Conservation (phyloP, 2,329 filamentous ascomycete genomes). For the Daldinia sp. region DNA sequence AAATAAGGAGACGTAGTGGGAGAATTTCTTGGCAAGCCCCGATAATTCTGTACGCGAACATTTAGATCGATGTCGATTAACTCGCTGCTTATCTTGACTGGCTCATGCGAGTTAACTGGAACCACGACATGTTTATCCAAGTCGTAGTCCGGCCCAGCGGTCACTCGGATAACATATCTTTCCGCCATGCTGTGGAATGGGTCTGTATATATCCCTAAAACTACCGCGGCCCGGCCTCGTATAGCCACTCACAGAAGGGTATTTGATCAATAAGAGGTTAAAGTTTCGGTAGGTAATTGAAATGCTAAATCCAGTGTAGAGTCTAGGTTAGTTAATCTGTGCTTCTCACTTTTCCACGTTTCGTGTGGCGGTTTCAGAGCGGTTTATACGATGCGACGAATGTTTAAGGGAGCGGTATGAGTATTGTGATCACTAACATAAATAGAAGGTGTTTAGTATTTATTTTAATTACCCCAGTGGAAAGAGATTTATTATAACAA, state of each 20-base stretch:
- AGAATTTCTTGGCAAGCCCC: constrained; percentile 75
- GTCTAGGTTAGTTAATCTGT: too few species aligned
- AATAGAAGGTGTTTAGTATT: too few species aligned
- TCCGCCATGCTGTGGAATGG: constrained; percentile 59
- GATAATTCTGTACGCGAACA: constrained; percentile 74
- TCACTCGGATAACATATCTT: constrained; percentile 82
- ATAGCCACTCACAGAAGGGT: neutral
- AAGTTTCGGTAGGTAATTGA: too few species aligned
- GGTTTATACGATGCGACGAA: too few species aligned
- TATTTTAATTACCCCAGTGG: too few species aligned
- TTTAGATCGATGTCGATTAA: constrained; percentile 73
- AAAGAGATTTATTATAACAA: too few species aligned
- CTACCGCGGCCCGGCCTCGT: neutral
- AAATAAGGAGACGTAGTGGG: constrained; percentile 82
- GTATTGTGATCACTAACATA: too few species aligned
- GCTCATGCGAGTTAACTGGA: constrained; percentile 74
- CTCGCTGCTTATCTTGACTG: constrained; percentile 68
- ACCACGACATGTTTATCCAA: constrained; percentile 74
- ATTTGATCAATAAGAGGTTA: neutral
- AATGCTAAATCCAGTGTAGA: too few species aligned
- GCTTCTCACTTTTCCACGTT: too few species aligned
- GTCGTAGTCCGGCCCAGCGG: constrained; percentile 81
- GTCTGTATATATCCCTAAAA: too few species aligned
- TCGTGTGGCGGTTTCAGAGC: too few species aligned
- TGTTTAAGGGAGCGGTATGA: too few species aligned